These are phyloP conservation scores for Phytophthora aleatoria DNA, from an alignment of 352 stramenopile genomes.

Conservation along the genomic window DNA sequence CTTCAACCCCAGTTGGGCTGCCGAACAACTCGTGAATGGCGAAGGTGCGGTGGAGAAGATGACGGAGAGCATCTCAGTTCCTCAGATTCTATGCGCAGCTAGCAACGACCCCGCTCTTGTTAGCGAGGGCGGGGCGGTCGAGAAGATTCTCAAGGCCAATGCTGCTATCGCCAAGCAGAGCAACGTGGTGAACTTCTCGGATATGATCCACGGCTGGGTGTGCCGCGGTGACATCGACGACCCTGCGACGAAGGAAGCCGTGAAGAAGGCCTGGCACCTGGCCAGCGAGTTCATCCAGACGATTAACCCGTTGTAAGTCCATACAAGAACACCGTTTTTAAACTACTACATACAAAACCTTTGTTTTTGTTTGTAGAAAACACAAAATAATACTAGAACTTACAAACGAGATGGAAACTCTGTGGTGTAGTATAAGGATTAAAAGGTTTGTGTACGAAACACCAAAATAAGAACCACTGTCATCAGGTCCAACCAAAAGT, in stretches of 20 bases:
- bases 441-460: not conserved
- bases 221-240: conserved; percentile 54
- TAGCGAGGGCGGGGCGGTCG: conserved; percentile 27
- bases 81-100: conserved; percentile 39
- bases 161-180: conserved; percentile 19
- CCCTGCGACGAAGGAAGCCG: conserved; percentile 32
- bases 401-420: too few species aligned
- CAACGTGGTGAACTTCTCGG: conserved; percentile 42
- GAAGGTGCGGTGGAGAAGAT: conserved; percentile 36
- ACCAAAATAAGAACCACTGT: conserved; percentile 11
- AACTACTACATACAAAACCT: too few species aligned
- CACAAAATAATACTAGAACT: too few species aligned
- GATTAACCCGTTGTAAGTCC: conserved; percentile 26
- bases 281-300: conserved; percentile 55
- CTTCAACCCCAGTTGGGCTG: conserved; percentile 45
- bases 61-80: conserved; percentile 30
- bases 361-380: too few species aligned
- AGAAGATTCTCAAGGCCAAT: conserved; percentile 37
- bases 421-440: too few species aligned
- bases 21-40: conserved; percentile 33
- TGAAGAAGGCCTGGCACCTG: conserved; percentile 55
- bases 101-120: conserved; percentile 43
- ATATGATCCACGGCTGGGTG: conserved; percentile 61
- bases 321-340: not conserved
- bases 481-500: conserved; percentile 18